Base-by-base conservation (phyloP, 225 moss, liverwort and hornwort genomes). In the Climacium dendroides region DNA sequence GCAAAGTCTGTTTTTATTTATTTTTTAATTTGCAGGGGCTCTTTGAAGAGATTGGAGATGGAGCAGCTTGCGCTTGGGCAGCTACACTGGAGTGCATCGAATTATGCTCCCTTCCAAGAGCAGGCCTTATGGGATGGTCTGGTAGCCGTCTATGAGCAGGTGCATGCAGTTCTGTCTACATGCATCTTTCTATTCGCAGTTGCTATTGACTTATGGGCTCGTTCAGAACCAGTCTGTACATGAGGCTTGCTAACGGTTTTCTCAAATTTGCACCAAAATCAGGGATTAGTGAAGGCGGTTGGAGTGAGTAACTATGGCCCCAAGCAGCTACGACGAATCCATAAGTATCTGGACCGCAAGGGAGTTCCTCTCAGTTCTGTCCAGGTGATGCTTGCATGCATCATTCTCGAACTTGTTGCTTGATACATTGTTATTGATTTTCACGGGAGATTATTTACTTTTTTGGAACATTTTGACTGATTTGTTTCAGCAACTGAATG, bases 271-370 rank as follows among this genome's bases (percentile, higher is more conserved):
- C 19, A 41, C 60, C 8, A 61, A 75, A 64, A 60, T n/a, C 89
- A 95, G 95, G 97, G 96, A 35, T 91, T 99, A 65, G 97, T 97
- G 86, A 95, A 94, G 89, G 95, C 97, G 79, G 97, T 99, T 83
- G 98, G 98, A 61, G 98, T 99, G 59, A 99, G 98, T 89, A 99
- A 99, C 88, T 99, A 99, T 80, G 98, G 98, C 78, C 98, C 98
- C 41, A 97, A 95, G 86, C 96, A 99, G 90, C 94, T 99, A 52
- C 89, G 94, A 59, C 91, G 97, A 81, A 91, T 99, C 67, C 95
- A 99, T 85, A 95, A 92, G 71, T 99, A 95, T 91, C 86, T 99
- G 84, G 93, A 94, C 35, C 92, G 93, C 55, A 95, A 94, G 86
- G 97, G 96, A 85, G 98, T 99, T 80, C 96, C 97, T 55, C 92